A percentile compares a stretch with the other conserved stretches of the same genome.
Evolutionary conservation across 108 stramenopile species (phyloP).

Genomic region (Pseudonitzschia delicatissima): DNA sequence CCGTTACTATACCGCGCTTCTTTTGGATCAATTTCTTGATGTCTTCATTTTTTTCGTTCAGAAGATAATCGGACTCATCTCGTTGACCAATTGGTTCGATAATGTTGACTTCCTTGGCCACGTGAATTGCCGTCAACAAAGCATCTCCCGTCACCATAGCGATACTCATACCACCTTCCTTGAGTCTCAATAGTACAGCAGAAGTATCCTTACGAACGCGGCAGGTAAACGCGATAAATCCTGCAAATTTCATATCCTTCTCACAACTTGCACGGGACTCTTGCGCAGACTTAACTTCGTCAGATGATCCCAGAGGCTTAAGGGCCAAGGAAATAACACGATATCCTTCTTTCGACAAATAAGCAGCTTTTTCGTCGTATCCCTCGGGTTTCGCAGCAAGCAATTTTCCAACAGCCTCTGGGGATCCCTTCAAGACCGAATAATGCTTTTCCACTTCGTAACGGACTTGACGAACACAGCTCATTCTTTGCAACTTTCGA

Average conservation of each 20-base stretch:
- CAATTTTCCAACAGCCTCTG: constrained; percentile 87
- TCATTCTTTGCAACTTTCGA: constrained; percentile 97
- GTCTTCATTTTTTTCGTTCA: constrained; percentile 57
- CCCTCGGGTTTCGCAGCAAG: constrained; percentile 63
- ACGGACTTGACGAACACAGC: constrained; percentile 82
- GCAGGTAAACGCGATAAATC: constrained; percentile 96
- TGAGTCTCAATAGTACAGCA: constrained; percentile 65
- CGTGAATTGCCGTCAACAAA: constrained; percentile 91
- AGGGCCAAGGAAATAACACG: constrained; percentile 92
- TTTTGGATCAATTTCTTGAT: constrained; percentile 44
- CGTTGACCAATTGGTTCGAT: constrained; percentile 39
- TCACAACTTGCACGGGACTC: constrained; percentile 73
- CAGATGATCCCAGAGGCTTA: constrained; percentile 50
- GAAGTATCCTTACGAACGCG: constrained; percentile 90
- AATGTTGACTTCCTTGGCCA: constrained; percentile 91
- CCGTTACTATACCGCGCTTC: constrained; percentile 25
- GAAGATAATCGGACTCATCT: constrained; percentile 24
- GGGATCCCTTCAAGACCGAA: constrained; percentile 94
- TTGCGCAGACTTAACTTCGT: constrained; percentile 48
- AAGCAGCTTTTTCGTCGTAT: constrained; percentile 70
- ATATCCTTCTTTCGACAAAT: constrained; percentile 84
- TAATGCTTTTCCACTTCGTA: constrained; percentile 43
- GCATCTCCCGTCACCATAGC: constrained; percentile 98
- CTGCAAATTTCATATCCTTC: constrained; percentile 75
- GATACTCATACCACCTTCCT: constrained; percentile 87